A percentile compares a stretch with the other conserved stretches of the same genome.
Evolutionary conservation across 2,329 filamentous ascomycete genomes (phyloP).

Genomic region (Penicillium sp.): DNA sequence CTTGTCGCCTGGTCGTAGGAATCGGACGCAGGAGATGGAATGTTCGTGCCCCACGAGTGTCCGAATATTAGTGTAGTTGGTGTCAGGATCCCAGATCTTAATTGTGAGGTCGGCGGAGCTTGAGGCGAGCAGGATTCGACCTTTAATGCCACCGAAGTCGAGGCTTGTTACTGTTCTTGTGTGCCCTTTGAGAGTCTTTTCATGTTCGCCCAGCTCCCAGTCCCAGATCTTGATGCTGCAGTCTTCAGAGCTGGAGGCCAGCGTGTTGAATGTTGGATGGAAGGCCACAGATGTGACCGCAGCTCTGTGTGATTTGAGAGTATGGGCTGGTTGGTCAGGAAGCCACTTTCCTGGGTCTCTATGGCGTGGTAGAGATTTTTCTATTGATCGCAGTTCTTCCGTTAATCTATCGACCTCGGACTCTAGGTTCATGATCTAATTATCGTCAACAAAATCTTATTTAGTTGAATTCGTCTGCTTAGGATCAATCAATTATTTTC

Average conservation of each 20-base stretch:
- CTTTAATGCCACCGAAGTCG: conserved; percentile 82
- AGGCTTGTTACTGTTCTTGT: conserved; percentile 83
- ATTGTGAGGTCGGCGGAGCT: conserved; percentile 88
- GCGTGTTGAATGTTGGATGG: conserved; percentile 82
- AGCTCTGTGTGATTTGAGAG: conserved; percentile 76
- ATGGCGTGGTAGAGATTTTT: not conserved
- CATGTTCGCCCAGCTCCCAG: conserved; percentile 87
- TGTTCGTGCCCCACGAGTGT: conserved; percentile 90
- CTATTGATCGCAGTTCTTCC: not conserved
- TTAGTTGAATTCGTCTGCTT: not conserved
- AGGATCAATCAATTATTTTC: not conserved
- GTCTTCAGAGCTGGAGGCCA: conserved; percentile 91
- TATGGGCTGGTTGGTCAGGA: conserved; percentile 61
- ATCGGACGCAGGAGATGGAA: conserved; percentile 81
- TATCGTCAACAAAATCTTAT: not conserved
- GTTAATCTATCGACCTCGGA: not conserved
- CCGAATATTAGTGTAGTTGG: conserved; percentile 91
- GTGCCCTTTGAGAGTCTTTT: conserved; percentile 85
- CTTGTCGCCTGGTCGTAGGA: conserved; percentile 71
- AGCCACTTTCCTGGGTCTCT: conserved; percentile 22
- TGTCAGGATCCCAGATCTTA: conserved; percentile 88
- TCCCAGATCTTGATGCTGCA: conserved; percentile 96
- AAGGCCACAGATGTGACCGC: conserved; percentile 89
- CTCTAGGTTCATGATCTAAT: not conserved
- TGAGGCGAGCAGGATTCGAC: conserved; percentile 73